Evolutionary conservation across 2,329 filamentous ascomycete species (phyloP), one percentile per base, ranked within the genome.

Genomic region (Exophiala spinifera): DNA sequence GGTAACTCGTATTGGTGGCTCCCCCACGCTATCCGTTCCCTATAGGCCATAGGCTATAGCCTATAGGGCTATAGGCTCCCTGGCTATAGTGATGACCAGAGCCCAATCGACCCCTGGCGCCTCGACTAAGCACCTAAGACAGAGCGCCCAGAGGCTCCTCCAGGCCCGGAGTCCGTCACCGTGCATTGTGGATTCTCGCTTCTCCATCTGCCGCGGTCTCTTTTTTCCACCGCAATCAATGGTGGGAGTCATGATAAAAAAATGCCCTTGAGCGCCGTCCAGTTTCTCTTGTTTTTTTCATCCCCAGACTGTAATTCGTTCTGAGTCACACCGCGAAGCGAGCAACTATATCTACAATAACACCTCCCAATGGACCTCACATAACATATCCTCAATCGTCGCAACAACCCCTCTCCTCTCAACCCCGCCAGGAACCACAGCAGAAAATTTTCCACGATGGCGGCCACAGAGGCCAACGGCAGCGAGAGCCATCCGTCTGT

Each of bases 401-500:
- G 3, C n/a, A 3, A 44, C 11, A 3, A 28, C 13, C 14, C 33
- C 23, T 25, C 17, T 21, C 46, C 21, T 17, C 40, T 15, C 28
- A 47, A n/a, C 28, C 19, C 14, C 28, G 6, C 13, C 20, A n/a
- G n/a, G n/a, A n/a, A n/a, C 19, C 14, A 8, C 46, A 20, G 37
- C 28, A 48, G 28, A 11, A 33, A 33, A 19, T 13, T 21, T 20
- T 19, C 17, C 46, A 14, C 19, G 42, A 61, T 61, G 59, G 54
- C 42, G 4, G 37, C 45, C 36, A 36, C 46, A 50, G 25, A 48
- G 19, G 56, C 23, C 34, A 52, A 53, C 17, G 50, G 51, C 28
- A 31, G 10, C 37, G 50, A 54, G 46, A 61, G 43, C 43, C 33
- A 44, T 25, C 3, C 48, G 23, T 33, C 14, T 14, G 6, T 21